Conservation (phyloP, 345 rosid species). For the Eucalyptus curtisii region DNA sequence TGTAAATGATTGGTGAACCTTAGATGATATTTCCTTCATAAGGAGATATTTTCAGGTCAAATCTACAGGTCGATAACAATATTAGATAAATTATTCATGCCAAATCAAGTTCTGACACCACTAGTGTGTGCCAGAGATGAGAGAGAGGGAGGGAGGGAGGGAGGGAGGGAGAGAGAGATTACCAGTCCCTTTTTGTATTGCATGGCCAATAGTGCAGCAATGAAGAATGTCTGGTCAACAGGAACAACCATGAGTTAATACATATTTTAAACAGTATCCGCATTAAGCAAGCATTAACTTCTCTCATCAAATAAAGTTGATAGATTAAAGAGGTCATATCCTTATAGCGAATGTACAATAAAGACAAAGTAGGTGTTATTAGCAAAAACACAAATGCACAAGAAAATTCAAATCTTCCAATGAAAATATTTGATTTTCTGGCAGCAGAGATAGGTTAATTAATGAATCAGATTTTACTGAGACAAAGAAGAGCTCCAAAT, state of each 20-base stretch:
- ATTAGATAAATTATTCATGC: not conserved
- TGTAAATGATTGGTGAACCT: not conserved
- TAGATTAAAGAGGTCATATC: not conserved
- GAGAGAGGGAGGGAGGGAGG: not conserved
- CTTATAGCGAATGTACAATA: not conserved
- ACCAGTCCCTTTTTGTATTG: constrained; percentile 95
- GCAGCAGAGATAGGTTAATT: not conserved
- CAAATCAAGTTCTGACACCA: not conserved
- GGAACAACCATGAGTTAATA: not conserved
- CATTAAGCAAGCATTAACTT: not conserved
- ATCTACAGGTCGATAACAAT: not conserved
- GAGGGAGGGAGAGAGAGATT: constrained; percentile 7
- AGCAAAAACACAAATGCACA: not conserved
- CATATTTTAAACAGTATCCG: not conserved
- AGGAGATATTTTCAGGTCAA: not conserved
- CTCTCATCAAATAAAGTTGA: not conserved
- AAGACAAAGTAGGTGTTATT: not conserved
- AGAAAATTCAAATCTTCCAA: not conserved
- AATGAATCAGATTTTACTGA: not conserved
- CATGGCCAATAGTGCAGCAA: constrained; percentile 98
- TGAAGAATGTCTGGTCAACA: constrained; percentile 74
- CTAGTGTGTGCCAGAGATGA: not conserved
- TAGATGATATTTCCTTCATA: not conserved
- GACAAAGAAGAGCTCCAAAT: not conserved
- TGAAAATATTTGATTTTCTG: not conserved